phyloP scores from a whole-genome alignment of 2,329 filamentous ascomycete species.

The Fusarium papillatum region DNA sequence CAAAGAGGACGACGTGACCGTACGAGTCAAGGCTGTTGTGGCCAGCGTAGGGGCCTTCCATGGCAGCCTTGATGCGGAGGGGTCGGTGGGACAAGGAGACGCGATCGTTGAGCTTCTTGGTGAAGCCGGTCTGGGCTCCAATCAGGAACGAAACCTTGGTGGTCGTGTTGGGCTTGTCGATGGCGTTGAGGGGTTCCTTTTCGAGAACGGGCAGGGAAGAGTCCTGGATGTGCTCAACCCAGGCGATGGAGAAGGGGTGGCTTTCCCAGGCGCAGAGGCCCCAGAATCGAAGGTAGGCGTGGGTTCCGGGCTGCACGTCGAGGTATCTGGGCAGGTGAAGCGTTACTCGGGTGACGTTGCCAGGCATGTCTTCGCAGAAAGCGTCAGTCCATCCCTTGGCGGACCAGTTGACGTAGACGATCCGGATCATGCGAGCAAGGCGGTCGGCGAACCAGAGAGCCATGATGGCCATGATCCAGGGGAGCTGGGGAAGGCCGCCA shows the following conservation, averaged over 20 bases:
- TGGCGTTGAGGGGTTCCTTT: conserved; percentile 54
- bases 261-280: conserved; percentile 77
- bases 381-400: conserved; percentile 72
- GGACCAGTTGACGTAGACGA: conserved; percentile 77
- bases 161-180: conserved; percentile 57
- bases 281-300: conserved; percentile 81
- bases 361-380: conserved; percentile 75
- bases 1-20: conserved; percentile 91
- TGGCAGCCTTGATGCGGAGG: conserved; percentile 77
- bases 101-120: conserved; percentile 81
- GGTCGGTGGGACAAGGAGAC: conserved; percentile 68
- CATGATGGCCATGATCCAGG: conserved; percentile 82
- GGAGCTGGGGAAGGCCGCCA: conserved; percentile 77
- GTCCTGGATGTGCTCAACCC: conserved; percentile 71
- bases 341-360: conserved; percentile 79
- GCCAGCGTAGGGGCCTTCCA: conserved; percentile 91
- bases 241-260: conserved; percentile 85
- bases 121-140: conserved; percentile 90
- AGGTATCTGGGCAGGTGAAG: conserved; percentile 77
- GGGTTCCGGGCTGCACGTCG: conserved; percentile 77
- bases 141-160: conserved; percentile 85
- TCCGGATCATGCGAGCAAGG: conserved; percentile 70
- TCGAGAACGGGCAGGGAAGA: conserved; percentile 55
- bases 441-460: conserved; percentile 85
- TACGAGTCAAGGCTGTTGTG: conserved; percentile 92